These are phyloP conservation scores for Debaryomyces subglobosus DNA, from an alignment of 1,139 yeast species.

Conservation along the genomic window DNA sequence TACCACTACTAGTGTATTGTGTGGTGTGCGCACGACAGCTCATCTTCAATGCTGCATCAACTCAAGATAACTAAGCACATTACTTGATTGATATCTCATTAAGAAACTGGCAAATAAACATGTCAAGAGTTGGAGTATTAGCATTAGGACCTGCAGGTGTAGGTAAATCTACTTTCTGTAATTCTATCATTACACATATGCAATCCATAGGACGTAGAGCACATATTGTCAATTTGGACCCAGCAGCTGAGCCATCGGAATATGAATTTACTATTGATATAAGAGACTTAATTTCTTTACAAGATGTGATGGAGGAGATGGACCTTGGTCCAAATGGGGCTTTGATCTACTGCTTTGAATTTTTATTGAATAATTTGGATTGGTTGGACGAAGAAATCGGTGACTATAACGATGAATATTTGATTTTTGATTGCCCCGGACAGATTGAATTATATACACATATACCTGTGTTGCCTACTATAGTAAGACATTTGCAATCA, in stretches of 20 bases:
- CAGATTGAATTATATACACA: constrained; percentile 96
- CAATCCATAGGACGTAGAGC: constrained; percentile 90
- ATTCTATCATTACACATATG: constrained; percentile 83
- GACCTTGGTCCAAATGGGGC: constrained; percentile 97
- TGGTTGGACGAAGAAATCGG: constrained; percentile 98
- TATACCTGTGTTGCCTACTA: constrained; percentile 87
- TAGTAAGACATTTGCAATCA: constrained; percentile 79
- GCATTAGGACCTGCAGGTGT: constrained; percentile 98
- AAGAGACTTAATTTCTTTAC: constrained; percentile 83
- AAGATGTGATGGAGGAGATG: constrained; percentile 97
- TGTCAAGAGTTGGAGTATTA: constrained; percentile 96
- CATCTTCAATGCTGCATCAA: constrained; percentile 5
- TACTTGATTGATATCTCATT: background rate
- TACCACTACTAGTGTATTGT: background rate
- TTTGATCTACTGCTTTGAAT: constrained; percentile 89
- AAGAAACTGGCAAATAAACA: constrained; percentile 22
- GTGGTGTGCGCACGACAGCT: constrained; percentile 2
- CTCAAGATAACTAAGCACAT: constrained; percentile 1
- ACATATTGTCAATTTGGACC: constrained; percentile 92
- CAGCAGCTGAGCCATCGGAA: constrained; percentile 94
- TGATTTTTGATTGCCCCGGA: constrained; percentile 97
- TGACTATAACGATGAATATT: constrained; percentile 88
- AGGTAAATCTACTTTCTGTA: constrained; percentile 91
- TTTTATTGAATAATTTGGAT: constrained; percentile 80
- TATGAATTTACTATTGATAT: constrained; percentile 93